phyloP scores from a whole-genome alignment of 2,329 filamentous ascomycete genomes.

The Aureobasidium melanogenum region DNA sequence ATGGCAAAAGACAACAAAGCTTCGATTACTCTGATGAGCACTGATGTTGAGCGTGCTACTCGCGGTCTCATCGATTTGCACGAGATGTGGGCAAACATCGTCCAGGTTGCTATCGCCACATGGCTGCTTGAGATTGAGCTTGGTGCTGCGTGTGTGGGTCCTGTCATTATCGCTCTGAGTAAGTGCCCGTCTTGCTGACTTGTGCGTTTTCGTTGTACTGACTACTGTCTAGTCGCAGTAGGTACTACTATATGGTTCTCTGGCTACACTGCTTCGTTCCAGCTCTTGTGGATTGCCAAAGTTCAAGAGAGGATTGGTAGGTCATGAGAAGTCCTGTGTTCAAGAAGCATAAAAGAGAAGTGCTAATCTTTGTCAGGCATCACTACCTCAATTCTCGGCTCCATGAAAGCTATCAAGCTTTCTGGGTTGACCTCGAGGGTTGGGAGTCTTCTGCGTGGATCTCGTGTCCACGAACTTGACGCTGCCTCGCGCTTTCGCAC shows the following conservation, averaged over 20 bases:
- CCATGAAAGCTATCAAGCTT: conserved; percentile 15
- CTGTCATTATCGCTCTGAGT: conserved; percentile 10
- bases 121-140: conserved; percentile 6
- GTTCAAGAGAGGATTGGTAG: conserved; percentile 15
- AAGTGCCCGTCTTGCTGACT: background rate
- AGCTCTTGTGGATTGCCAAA: conserved; percentile 11
- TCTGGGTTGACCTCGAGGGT: conserved; percentile 3
- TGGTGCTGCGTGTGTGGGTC: conserved; percentile 10
- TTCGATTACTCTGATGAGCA: conserved; percentile 5
- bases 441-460: background rate
- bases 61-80: conserved; percentile 9
- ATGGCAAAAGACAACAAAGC: background rate
- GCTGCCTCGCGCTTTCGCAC: background rate
- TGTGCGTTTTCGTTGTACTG: background rate
- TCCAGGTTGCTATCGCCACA: conserved; percentile 10
- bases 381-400: conserved; percentile 16
- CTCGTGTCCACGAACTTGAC: conserved; percentile 2
- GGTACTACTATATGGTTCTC: background rate
- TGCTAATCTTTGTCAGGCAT: conserved; percentile 1
- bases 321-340: conserved; percentile 12
- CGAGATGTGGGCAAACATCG: conserved; percentile 10
- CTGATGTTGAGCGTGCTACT: conserved; percentile 7
- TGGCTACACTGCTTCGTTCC: conserved; percentile 1
- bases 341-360: conserved; percentile 12
- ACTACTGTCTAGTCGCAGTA: background rate